Evolutionary conservation across 176 grass and related monocot species (phyloP).

Genomic region (Eragrostis nindensis): DNA sequence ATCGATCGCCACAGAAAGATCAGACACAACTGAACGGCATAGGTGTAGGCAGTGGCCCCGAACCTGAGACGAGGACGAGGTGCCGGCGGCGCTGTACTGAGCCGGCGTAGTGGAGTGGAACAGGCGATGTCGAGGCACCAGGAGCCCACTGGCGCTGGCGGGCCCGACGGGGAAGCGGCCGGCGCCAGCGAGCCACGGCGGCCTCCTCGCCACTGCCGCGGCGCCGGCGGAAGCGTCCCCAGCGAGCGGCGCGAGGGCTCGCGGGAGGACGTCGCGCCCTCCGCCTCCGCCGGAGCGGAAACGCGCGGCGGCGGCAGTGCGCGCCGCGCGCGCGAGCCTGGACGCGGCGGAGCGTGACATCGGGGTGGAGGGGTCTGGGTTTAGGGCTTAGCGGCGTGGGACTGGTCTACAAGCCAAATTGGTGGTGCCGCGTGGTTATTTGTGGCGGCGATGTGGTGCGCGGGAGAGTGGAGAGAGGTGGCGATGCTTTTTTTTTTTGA

Average conservation of each 20-base stretch:
- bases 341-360: constrained; percentile 40
- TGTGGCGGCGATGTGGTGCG: not conserved
- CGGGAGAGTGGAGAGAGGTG: not conserved
- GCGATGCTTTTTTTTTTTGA: too few species aligned
- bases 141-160: not conserved
- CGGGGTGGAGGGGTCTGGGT: not conserved
- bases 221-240: not conserved
- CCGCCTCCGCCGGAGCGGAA: constrained; percentile 8
- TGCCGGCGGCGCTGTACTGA: constrained; percentile 30
- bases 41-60: not conserved
- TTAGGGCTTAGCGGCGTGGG: constrained; percentile 29
- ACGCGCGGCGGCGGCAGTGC: constrained; percentile 24
- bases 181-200: constrained; percentile 8
- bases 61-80: constrained; percentile 57
- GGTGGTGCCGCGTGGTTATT: constrained; percentile 5
- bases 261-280: constrained; percentile 18
- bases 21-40: not conserved
- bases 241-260: constrained; percentile 16
- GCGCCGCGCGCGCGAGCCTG: constrained; percentile 51
- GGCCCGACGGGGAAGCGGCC: not conserved
- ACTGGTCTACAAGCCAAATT: not conserved
- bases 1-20: not conserved
- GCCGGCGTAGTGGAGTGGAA: constrained; percentile 51
- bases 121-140: constrained; percentile 30
- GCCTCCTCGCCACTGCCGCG: not conserved